phyloP scores from a whole-genome alignment of 2,329 filamentous ascomycete species.

The Diaporthe citriasiana region DNA sequence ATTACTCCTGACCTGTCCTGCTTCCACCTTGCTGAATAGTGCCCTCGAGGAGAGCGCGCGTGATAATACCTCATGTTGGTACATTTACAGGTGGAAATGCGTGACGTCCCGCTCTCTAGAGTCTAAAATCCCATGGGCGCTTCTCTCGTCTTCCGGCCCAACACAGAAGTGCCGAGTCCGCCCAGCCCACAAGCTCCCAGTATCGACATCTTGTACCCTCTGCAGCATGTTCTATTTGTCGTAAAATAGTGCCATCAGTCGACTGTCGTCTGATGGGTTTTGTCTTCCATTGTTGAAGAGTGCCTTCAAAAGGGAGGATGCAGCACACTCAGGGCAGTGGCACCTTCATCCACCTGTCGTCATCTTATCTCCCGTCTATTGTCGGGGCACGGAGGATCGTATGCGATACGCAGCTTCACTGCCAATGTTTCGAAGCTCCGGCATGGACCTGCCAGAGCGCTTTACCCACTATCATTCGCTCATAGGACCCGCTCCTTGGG shows the following conservation, averaged over 20 bases:
- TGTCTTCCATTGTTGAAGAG: background rate
- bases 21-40: conserved; percentile 1
- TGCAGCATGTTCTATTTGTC: conserved; percentile 25
- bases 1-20: conserved; percentile 19
- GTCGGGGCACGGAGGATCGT: background rate
- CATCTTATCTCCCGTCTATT: background rate
- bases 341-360: background rate
- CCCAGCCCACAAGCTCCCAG: background rate
- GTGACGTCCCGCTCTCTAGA: conserved; percentile 30
- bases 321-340: background rate
- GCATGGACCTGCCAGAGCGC: background rate
- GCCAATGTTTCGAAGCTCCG: background rate
- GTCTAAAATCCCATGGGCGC: conserved; percentile 24
- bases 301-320: background rate
- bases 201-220: conserved; percentile 1
- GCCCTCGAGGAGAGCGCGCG: background rate
- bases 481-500: conserved; percentile 52
- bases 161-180: background rate
- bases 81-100: conserved; percentile 33
- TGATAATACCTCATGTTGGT: conserved; percentile 24
- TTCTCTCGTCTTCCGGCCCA: background rate
- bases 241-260: conserved; percentile 5
- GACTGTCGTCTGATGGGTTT: background rate
- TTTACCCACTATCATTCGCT: conserved; percentile 26
- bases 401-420: background rate